A percentile compares a stretch with the other conserved stretches of the same genome.
Evolutionary conservation across 495 filamentous ascomycete species (phyloP).

Genomic region (Physcia stellaris): DNA sequence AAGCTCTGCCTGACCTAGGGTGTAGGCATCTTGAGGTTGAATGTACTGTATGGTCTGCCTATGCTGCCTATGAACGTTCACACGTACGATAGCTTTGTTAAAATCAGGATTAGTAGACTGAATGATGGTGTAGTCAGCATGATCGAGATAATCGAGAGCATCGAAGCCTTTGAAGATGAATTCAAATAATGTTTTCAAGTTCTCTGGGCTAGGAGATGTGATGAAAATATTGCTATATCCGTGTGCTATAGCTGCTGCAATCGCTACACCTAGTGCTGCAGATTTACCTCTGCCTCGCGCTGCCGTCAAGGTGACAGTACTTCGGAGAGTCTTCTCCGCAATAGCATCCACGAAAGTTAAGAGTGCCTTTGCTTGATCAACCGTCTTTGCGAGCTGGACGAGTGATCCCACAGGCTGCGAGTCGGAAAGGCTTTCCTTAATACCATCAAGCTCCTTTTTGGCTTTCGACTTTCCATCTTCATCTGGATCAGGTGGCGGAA

Average conservation of each 20-base stretch:
- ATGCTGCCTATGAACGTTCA: slow-evolving; percentile 91
- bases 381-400: slow-evolving; percentile 70
- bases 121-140: slow-evolving; percentile 93
- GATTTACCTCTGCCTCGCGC: slow-evolving; percentile 96
- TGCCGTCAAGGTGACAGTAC: slow-evolving; percentile 86
- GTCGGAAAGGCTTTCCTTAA: slow-evolving; percentile 78
- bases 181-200: slow-evolving; percentile 95
- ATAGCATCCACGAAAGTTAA: slow-evolving; percentile 95
- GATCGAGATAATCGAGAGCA: slow-evolving; percentile 80
- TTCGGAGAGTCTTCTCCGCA: slow-evolving; percentile 85
- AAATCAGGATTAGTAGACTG: slow-evolving; percentile 98
- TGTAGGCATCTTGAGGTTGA: slow-evolving; percentile 87
- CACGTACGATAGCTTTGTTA: slow-evolving; percentile 95
- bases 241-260: slow-evolving; percentile 86
- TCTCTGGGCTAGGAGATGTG: slow-evolving; percentile 95
- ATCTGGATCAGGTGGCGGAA: slow-evolving; percentile 55
- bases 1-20: slow-evolving; percentile 88
- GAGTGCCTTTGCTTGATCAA: slow-evolving; percentile 90
- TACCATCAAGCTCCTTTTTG: slow-evolving; percentile 66
- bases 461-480: slow-evolving; percentile 50
- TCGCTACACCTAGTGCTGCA: slow-evolving; percentile 82
- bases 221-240: slow-evolving; percentile 99
- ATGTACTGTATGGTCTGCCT: slow-evolving; percentile 98
- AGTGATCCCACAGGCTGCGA: slow-evolving; percentile 76
- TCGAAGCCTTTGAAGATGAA: slow-evolving; percentile 99